A percentile compares a stretch with the other conserved stretches of the same genome.
Evolutionary conservation across 2,329 filamentous ascomycete genomes (phyloP).

Genomic region (Samsoniella hepiali): DNA sequence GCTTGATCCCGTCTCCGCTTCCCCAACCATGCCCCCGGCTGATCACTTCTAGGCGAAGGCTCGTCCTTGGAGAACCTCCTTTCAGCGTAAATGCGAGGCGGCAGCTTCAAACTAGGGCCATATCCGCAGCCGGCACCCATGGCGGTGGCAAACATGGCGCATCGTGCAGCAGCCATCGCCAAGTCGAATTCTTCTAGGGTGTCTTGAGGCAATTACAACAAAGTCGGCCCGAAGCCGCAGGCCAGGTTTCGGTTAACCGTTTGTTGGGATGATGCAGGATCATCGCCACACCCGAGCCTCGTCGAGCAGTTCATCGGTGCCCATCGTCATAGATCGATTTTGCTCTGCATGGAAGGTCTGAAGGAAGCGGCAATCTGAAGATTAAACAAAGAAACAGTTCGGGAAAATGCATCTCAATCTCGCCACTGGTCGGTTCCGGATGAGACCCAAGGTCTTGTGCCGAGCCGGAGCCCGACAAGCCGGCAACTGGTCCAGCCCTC

Average conservation of each 20-base stretch:
- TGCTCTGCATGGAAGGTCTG: not conserved
- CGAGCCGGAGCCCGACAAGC: not conserved
- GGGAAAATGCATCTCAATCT: not conserved
- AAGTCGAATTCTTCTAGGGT: not conserved
- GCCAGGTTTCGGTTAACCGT: not conserved
- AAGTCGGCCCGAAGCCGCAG: conserved; percentile 8
- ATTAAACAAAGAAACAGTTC: not conserved
- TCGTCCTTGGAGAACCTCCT: not conserved
- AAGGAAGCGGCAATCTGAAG: not conserved
- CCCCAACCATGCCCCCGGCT: not conserved
- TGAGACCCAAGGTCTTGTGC: not conserved
- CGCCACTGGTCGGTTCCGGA: not conserved
- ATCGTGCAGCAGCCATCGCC: not conserved
- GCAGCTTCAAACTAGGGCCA: not conserved
- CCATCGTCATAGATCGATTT: not conserved
- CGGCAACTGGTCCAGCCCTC: not conserved
- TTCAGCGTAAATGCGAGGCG: not conserved
- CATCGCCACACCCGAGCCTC: not conserved
- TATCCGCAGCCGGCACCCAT: not conserved
- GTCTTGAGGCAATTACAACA: not conserved
- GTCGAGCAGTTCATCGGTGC: not conserved
- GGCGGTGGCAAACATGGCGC: not conserved
- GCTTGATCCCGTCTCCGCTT: not conserved
- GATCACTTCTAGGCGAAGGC: not conserved
- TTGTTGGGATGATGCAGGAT: conserved; percentile 1